Conservation (phyloP, 164 flowering plant species). For the Aristolochia contorta region DNA sequence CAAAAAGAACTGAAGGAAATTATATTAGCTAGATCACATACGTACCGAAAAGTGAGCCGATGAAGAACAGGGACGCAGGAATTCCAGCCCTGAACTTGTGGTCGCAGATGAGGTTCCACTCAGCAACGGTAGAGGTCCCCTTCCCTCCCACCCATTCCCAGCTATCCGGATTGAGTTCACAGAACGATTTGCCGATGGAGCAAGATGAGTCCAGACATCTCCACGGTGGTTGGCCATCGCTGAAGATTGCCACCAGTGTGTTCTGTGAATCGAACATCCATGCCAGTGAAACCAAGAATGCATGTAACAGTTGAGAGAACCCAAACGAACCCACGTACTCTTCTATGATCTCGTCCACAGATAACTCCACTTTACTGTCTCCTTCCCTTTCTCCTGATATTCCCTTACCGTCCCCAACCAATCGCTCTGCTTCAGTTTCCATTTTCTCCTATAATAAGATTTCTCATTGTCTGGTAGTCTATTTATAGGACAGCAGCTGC, state of each 20-base stretch:
- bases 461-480: too few species aligned
- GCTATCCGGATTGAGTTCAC: constrained; percentile 28
- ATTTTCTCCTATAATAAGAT: neutral
- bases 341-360: constrained; percentile 49
- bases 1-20: too few species aligned
- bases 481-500: too few species aligned
- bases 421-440: constrained; percentile 4
- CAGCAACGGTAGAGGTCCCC: constrained; percentile 37
- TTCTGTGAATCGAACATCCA: constrained; percentile 52
- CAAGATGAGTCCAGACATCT: constrained; percentile 22
- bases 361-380: constrained; percentile 18
- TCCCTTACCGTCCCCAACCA: neutral
- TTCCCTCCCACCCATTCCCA: constrained; percentile 60
- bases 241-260: constrained; percentile 52
- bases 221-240: constrained; percentile 55
- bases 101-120: constrained; percentile 56
- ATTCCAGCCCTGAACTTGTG: constrained; percentile 45
- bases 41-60: constrained; percentile 52
- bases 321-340: constrained; percentile 51
- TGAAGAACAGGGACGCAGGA: constrained; percentile 47
- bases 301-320: constrained; percentile 44
- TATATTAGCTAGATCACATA: neutral
- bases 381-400: neutral
- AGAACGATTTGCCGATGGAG: constrained; percentile 13
- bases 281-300: constrained; percentile 46